Percentiles rank a stretch among this genome's conserved stretches.
These are phyloP conservation scores for Sanghuangporus weigelae DNA, from an alignment of 1,284 basidiomycete genomes.

Conservation along the genomic window DNA sequence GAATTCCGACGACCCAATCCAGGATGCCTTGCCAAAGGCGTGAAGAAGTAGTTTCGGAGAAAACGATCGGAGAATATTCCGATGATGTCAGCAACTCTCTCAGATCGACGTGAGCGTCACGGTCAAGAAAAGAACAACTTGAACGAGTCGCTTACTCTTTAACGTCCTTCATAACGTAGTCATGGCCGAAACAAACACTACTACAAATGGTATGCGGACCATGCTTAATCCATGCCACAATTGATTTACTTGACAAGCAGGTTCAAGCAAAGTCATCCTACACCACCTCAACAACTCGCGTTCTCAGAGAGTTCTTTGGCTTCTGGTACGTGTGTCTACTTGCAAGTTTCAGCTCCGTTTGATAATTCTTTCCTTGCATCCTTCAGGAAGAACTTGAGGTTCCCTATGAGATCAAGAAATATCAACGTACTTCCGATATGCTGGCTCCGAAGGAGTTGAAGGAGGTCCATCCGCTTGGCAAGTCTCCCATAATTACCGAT, in stretches of 20 bases:
- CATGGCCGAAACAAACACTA: background rate
- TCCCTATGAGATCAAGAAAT: conserved; percentile 44
- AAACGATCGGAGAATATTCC: too few species aligned
- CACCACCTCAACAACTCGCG: conserved; percentile 50
- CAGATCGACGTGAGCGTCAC: background rate
- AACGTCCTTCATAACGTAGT: background rate
- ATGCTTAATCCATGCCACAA: background rate
- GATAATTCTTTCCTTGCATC: background rate
- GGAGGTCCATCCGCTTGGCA: conserved; percentile 39
- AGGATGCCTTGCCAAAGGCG: too few species aligned
- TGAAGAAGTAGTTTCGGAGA: too few species aligned
- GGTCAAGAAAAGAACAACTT: too few species aligned
- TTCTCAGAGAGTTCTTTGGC: conserved; percentile 49
- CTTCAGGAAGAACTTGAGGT: conserved; percentile 44
- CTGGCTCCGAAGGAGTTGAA: conserved; percentile 38
- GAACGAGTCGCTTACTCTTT: background rate
- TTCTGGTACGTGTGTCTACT: conserved; percentile 34
- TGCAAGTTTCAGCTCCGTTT: background rate
- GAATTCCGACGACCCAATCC: too few species aligned
- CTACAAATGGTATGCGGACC: background rate
- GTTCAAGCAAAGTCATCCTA: conserved; percentile 27
- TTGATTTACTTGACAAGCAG: background rate
- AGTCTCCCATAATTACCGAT: conserved; percentile 44
- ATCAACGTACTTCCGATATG: conserved; percentile 33
- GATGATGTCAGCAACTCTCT: background rate